These are phyloP conservation scores for Orbilia javanica DNA, from an alignment of 2,329 filamentous ascomycete genomes.

Conservation along the genomic window DNA sequence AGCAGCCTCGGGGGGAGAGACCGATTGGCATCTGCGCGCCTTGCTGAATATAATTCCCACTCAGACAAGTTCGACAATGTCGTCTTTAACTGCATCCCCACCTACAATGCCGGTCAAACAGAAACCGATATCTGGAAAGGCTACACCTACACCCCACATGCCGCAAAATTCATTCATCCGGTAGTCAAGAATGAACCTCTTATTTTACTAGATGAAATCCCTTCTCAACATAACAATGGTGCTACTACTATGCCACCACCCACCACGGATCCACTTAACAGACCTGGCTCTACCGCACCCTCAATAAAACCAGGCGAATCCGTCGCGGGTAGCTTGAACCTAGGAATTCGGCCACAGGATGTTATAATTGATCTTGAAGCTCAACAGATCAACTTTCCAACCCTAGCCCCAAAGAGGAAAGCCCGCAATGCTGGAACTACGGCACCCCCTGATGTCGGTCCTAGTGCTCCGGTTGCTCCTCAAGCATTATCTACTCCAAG, in stretches of 20 bases:
- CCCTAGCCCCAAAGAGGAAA: constrained; percentile 41
- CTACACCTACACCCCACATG: constrained; percentile 21
- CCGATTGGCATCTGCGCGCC: constrained; percentile 37
- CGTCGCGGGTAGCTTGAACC: neutral
- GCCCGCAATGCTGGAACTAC: constrained; percentile 14
- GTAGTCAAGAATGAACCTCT: neutral
- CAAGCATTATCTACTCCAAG: neutral
- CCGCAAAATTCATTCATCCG: neutral
- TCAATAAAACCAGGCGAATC: neutral
- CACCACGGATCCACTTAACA: neutral
- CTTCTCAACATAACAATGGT: neutral
- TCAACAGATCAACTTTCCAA: constrained; percentile 25
- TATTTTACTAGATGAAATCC: neutral
- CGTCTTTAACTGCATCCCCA: constrained; percentile 29
- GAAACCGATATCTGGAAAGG: constrained; percentile 46
- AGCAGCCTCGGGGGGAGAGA: constrained; percentile 46
- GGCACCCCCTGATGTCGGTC: neutral
- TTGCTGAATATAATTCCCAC: constrained; percentile 34
- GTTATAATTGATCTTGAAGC: constrained; percentile 9
- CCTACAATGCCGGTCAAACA: constrained; percentile 35
- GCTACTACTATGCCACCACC: neutral
- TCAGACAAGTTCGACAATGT: constrained; percentile 45
- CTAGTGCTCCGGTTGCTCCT: neutral
- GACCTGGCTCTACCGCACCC: neutral
- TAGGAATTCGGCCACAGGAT: constrained; percentile 36